A percentile compares a stretch with the other conserved stretches of the same genome.
phyloP scores from a whole-genome alignment of 371 early-diverging fungal genomes.

The Smittium culicis region DNA sequence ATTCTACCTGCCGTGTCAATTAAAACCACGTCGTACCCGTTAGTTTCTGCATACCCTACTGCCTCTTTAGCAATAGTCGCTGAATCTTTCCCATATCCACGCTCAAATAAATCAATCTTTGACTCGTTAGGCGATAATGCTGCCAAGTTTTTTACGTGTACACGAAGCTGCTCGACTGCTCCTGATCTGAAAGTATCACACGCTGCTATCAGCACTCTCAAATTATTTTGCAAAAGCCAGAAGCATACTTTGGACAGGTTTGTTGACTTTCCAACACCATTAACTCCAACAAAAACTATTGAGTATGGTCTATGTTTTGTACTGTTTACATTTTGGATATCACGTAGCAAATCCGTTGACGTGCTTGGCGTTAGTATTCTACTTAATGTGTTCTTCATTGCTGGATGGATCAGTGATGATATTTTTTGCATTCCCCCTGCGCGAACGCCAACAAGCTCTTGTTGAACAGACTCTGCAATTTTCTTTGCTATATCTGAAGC shows the following conservation, averaged over 20 bases:
- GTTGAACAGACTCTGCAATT: conserved; percentile 63
- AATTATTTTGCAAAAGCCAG: conserved; percentile 91
- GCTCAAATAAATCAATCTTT: conserved; percentile 84
- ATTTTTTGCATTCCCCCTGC: conserved; percentile 59
- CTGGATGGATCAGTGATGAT: conserved; percentile 51
- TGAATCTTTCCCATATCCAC: conserved; percentile 98
- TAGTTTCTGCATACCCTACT: conserved; percentile 46
- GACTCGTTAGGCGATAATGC: conserved; percentile 57
- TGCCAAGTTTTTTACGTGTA: conserved; percentile 81
- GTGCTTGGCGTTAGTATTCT: conserved; percentile 83
- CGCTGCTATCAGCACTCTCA: conserved; percentile 91
- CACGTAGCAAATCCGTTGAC: conserved; percentile 90
- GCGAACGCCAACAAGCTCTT: conserved; percentile 62
- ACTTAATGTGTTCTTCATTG: conserved; percentile 64
- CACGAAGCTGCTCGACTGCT: conserved; percentile 96
- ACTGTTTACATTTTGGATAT: conserved; percentile 59
- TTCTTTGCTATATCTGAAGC: conserved; percentile 80
- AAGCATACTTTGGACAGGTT: conserved; percentile 96
- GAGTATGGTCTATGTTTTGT: conserved; percentile 63
- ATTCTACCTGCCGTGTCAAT: conserved; percentile 99
- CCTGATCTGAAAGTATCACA: conserved; percentile 99
- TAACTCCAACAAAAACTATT: conserved; percentile 95
- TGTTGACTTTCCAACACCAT: conserved; percentile 98
- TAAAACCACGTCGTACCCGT: conserved; percentile 91
- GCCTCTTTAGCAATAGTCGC: conserved; percentile 97